These are phyloP conservation scores for Taiwanofungus camphoratus DNA, from an alignment of 1,284 basidiomycete species.

Conservation along the genomic window DNA sequence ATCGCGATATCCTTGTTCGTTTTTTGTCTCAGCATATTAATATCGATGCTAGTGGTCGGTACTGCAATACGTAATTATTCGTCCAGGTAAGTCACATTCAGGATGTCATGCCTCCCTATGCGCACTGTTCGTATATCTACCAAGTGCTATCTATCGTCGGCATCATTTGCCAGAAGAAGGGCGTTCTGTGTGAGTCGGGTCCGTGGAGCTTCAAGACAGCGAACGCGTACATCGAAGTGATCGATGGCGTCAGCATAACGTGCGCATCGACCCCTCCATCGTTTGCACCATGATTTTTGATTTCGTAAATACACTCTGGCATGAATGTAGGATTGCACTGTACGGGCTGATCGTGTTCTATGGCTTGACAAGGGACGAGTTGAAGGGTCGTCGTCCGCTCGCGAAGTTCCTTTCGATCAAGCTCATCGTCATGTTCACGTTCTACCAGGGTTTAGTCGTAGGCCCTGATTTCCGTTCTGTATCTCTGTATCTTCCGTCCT, in stretches of 20 bases:
- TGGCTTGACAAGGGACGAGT: constrained; percentile 71
- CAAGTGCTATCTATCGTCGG: constrained; percentile 56
- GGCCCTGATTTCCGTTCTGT: constrained; percentile 21
- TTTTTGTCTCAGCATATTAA: background rate
- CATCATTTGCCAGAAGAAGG: constrained; percentile 64
- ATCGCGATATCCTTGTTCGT: constrained; percentile 5
- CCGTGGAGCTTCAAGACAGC: constrained; percentile 61
- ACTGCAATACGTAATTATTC: constrained; percentile 78
- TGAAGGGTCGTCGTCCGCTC: constrained; percentile 69
- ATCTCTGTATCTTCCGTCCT: background rate
- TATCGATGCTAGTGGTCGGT: constrained; percentile 68
- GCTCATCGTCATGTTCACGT: constrained; percentile 81
- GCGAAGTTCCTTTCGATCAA: constrained; percentile 83
- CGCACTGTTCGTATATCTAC: background rate
- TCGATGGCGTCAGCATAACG: constrained; percentile 80
- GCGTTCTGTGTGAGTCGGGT: constrained; percentile 61
- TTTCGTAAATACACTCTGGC: background rate
- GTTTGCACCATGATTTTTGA: background rate
- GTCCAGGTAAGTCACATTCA: constrained; percentile 47
- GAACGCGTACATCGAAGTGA: constrained; percentile 61
- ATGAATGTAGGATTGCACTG: constrained; percentile 53
- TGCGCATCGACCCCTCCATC: constrained; percentile 30
- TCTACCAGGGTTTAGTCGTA: constrained; percentile 73
- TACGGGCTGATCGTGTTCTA: constrained; percentile 83
- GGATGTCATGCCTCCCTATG: background rate